phyloP scores from a whole-genome alignment of 2,329 filamentous ascomycete genomes.

The Sphaerulina musiva region DNA sequence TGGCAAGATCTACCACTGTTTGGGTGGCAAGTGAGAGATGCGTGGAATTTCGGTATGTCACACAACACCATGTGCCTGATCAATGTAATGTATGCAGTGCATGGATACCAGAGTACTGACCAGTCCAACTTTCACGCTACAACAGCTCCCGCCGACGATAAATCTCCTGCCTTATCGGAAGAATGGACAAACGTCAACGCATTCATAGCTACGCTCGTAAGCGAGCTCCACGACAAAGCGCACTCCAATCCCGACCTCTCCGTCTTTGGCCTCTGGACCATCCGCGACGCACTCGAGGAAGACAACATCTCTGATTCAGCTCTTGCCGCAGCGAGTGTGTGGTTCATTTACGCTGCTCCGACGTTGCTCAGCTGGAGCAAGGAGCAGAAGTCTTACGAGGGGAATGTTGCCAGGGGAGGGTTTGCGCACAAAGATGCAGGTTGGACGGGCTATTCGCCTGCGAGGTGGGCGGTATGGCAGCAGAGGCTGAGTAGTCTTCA shows the following conservation, averaged over 20 bases:
- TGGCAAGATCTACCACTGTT: constrained; percentile 30
- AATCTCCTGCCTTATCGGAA: constrained; percentile 2
- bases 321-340: constrained; percentile 26
- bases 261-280: constrained; percentile 29
- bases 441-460: constrained; percentile 27
- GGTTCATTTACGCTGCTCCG: constrained; percentile 28
- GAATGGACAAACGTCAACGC: constrained; percentile 31
- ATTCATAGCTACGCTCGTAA: constrained; percentile 25
- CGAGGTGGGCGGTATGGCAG: constrained; percentile 28
- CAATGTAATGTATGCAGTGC: background rate
- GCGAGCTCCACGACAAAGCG: constrained; percentile 18
- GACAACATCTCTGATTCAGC: constrained; percentile 20
- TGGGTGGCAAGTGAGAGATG: constrained; percentile 29
- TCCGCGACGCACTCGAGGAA: constrained; percentile 29
- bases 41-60: constrained; percentile 28
- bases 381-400: constrained; percentile 27
- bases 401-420: constrained; percentile 28
- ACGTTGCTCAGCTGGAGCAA: constrained; percentile 21
- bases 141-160: constrained; percentile 20
- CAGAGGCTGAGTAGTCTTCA: constrained; percentile 16
- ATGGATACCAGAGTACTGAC: background rate
- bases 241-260: constrained; percentile 26
- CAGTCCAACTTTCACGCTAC: background rate
- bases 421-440: constrained; percentile 20
- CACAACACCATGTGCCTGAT: background rate